phyloP scores from a whole-genome alignment of 805 yeast genomes.

The Candida fluviatilis region DNA sequence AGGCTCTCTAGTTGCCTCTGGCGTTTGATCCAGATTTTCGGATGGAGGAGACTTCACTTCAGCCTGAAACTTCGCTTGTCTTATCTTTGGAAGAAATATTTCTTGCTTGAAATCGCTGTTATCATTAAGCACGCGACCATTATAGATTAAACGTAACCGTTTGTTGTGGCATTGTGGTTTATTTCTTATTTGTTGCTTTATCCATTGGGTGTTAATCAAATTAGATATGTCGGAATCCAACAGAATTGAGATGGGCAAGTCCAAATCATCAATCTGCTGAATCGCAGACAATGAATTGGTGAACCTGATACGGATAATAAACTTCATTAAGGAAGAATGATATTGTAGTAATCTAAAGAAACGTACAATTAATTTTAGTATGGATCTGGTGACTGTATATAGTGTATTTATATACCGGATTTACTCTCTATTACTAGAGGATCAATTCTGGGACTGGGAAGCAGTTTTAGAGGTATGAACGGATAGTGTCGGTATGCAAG shows the following conservation, averaged over 20 bases:
- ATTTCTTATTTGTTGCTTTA: conserved; percentile 26
- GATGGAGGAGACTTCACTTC: too few relatives aligned
- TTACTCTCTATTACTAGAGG: too few relatives aligned
- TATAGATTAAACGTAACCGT: conserved; percentile 62
- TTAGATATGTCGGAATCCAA: conserved; percentile 25
- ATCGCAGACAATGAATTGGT: conserved; percentile 21
- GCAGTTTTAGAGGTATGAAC: too few relatives aligned
- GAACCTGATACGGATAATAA: conserved; percentile 25
- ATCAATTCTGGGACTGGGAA: too few relatives aligned
- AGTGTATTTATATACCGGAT: too few relatives aligned
- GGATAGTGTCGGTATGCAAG: too few relatives aligned
- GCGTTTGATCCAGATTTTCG: conserved; percentile 5
- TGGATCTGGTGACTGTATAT: too few relatives aligned
- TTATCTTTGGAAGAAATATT: conserved; percentile 29
- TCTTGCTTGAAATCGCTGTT: conserved; percentile 52
- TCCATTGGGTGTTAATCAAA: conserved; percentile 27
- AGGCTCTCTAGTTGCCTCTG: conserved; percentile 9
- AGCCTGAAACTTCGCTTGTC: conserved; percentile 8
- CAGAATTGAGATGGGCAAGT: conserved; percentile 24
- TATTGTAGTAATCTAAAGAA: too few relatives aligned
- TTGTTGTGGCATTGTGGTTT: conserved; percentile 28
- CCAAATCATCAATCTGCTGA: conserved; percentile 20
- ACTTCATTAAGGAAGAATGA: conserved; percentile 20
- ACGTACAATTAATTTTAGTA: too few relatives aligned
- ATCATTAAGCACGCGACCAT: conserved; percentile 62